Evolutionary conservation across 768 basidiomycete species (phyloP).

Genomic region (Suillus americanus): DNA sequence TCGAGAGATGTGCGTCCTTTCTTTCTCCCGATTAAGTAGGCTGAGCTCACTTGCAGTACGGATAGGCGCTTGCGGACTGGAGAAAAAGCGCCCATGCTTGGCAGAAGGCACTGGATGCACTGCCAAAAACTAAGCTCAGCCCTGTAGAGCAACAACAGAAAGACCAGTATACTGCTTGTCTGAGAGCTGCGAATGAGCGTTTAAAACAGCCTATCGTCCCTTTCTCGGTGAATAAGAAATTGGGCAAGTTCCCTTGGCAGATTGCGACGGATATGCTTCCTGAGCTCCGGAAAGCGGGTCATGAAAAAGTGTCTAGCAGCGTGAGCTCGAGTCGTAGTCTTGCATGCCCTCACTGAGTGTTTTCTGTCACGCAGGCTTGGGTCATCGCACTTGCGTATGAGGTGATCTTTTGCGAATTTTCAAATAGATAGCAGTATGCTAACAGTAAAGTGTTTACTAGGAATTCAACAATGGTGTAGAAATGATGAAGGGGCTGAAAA

Average conservation of each 20-base stretch:
- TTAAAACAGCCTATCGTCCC: not conserved
- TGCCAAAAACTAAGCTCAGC: constrained; percentile 29
- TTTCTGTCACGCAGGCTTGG: constrained; percentile 16
- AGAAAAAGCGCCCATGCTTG: constrained; percentile 11
- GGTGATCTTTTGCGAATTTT: constrained; percentile 2
- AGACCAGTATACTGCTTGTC: constrained; percentile 32
- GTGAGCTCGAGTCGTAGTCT: not conserved
- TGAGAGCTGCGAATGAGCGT: constrained; percentile 24
- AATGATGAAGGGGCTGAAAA: constrained; percentile 9
- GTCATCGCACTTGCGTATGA: constrained; percentile 15
- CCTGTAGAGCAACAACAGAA: constrained; percentile 34
- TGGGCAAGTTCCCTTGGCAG: constrained; percentile 10
- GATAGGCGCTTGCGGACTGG: constrained; percentile 14
- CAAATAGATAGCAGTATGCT: not conserved
- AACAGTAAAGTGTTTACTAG: not conserved
- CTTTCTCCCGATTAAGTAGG: not conserved
- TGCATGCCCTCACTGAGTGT: not conserved
- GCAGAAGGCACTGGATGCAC: constrained; percentile 31
- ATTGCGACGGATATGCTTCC: constrained; percentile 9
- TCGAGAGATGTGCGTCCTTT: constrained; percentile 26
- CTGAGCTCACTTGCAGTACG: not conserved
- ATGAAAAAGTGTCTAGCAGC: constrained; percentile 2
- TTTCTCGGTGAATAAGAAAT: not conserved
- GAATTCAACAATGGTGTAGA: constrained; percentile 10
- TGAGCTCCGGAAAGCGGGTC: constrained; percentile 1